phyloP scores from a whole-genome alignment of 768 basidiomycete genomes.

The Rickenella mellea region DNA sequence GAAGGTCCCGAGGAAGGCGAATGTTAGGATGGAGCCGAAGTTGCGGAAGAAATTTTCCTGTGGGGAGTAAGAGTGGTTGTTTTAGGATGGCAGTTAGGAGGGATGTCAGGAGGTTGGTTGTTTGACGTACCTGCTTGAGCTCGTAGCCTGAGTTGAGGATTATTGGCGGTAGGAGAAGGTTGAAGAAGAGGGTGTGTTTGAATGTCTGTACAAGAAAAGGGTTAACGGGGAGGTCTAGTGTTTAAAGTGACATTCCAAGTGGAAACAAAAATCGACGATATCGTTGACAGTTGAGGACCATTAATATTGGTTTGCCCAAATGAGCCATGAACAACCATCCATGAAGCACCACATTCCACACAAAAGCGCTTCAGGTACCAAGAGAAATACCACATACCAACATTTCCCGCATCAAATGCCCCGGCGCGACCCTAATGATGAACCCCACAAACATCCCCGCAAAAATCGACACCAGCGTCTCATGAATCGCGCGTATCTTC shows the following conservation, averaged over 20 bases:
- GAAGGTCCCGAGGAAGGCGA: constrained; percentile 92
- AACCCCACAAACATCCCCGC: constrained; percentile 95
- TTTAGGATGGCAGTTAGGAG: not conserved
- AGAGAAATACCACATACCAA: constrained; percentile 54
- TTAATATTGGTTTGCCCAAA: too few relatives aligned
- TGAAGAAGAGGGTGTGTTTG: constrained; percentile 96
- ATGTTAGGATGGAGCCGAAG: constrained; percentile 90
- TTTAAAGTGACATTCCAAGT: too few relatives aligned
- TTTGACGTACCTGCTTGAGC: constrained; percentile 71
- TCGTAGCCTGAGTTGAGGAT: constrained; percentile 98
- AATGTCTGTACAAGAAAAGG: constrained; percentile 54
- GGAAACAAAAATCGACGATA: too few relatives aligned
- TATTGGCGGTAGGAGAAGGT: constrained; percentile 94
- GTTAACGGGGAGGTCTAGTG: too few relatives aligned
- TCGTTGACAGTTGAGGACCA: too few relatives aligned
- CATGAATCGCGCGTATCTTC: constrained; percentile 89
- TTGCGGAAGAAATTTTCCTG: constrained; percentile 99
- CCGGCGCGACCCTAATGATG: constrained; percentile 82
- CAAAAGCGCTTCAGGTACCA: not conserved
- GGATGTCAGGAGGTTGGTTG: too few relatives aligned
- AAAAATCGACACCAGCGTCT: constrained; percentile 91
- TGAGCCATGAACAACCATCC: too few relatives aligned
- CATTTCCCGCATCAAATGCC: constrained; percentile 95
- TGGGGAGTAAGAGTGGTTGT: constrained; percentile 3
- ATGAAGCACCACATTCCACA: not conserved